Percentiles rank a stretch among this genome's conserved stretches.
Conservation (phyloP, 106 monocot genomes). For the Apostasia ramifera region DNA sequence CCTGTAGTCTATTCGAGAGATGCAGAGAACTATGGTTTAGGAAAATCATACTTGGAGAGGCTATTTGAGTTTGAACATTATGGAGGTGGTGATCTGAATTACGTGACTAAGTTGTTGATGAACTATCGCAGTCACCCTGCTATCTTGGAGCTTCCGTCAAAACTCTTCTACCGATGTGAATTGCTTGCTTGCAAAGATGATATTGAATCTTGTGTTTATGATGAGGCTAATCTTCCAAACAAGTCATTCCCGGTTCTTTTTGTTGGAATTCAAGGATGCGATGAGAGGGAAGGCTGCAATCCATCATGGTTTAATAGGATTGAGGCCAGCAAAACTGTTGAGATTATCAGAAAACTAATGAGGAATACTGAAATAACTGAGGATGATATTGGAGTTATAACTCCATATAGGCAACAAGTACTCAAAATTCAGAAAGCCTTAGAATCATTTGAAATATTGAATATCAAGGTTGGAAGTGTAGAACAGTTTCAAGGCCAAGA, state of each 20-base stretch:
- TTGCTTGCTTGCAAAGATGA: conserved; percentile 75
- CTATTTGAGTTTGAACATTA: conserved; percentile 67
- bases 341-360: conserved; percentile 56
- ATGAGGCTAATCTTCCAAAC: conserved; percentile 55
- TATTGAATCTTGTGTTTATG: conserved; percentile 39
- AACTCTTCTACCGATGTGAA: conserved; percentile 70
- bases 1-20: conserved; percentile 68
- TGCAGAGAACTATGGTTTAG: conserved; percentile 62
- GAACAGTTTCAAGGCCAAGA: conserved; percentile 99
- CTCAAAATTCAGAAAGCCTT: conserved; percentile 73
- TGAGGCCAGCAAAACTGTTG: conserved; percentile 90
- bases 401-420: conserved; percentile 91
- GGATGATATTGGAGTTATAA: conserved; percentile 81
- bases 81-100: conserved; percentile 52
- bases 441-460: conserved; percentile 49
- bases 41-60: conserved; percentile 74
- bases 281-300: conserved; percentile 91
- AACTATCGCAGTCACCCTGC: conserved; percentile 94
- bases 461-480: conserved; percentile 92
- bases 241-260: conserved; percentile 81
- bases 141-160: conserved; percentile 88
- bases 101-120: conserved; percentile 74
- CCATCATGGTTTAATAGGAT: conserved; percentile 99
- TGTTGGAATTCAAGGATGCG: conserved; percentile 91
- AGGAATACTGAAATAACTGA: conserved; percentile 33